Percentiles rank a stretch among this genome's conserved stretches.
Evolutionary conservation across 441 rosid species (phyloP).

Genomic region (Gossypium gossypioides): DNA sequence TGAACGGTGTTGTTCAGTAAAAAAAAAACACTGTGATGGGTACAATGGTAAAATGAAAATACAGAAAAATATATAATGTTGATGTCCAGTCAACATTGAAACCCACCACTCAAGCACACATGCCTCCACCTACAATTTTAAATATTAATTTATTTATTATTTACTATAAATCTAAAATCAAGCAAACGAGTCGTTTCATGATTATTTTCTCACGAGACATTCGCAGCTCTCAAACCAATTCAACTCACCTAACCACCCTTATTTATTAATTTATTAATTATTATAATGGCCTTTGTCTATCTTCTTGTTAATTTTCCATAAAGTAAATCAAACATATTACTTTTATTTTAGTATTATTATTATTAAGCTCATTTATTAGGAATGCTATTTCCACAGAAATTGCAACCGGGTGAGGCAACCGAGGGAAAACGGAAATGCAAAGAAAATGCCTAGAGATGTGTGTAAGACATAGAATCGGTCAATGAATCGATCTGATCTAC

Average conservation of each 20-base stretch:
- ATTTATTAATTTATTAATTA: not conserved
- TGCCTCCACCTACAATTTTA: not conserved
- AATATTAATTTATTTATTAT: not conserved
- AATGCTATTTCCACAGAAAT: slow-evolving; percentile 7
- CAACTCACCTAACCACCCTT: not conserved
- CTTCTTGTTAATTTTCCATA: not conserved
- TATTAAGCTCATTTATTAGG: not conserved
- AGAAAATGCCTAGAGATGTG: slow-evolving; percentile 12
- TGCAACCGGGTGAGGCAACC: slow-evolving; percentile 18
- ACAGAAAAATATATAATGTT: not conserved
- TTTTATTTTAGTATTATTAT: not conserved
- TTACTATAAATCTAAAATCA: not conserved
- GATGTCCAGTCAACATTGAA: not conserved
- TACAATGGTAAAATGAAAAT: not conserved
- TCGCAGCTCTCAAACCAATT: not conserved
- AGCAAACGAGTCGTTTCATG: not conserved
- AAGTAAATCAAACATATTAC: not conserved
- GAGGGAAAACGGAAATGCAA: not conserved
- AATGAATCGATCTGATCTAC: slow-evolving; percentile 31
- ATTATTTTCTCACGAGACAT: slow-evolving; percentile 13
- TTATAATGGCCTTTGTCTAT: not conserved
- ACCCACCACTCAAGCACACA: not conserved
- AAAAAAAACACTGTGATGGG: not conserved
- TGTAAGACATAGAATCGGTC: slow-evolving; percentile 15
- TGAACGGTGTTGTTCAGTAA: not conserved